phyloP scores from a whole-genome alignment of 768 basidiomycete species.

The Tephrocybe sp. region DNA sequence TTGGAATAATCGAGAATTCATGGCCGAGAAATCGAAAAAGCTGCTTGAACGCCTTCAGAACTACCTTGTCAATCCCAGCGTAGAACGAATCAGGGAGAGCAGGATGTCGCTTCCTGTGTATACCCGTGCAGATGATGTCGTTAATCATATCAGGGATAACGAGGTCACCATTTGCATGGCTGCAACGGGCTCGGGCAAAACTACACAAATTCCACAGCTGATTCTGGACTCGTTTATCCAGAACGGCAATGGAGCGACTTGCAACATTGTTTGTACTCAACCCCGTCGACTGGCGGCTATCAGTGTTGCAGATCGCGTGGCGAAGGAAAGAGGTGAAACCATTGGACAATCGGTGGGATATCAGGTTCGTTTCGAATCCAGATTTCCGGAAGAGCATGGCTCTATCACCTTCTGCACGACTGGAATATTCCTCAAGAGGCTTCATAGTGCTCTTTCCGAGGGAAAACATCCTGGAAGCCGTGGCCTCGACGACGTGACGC shows the following conservation, averaged over 20 bases:
- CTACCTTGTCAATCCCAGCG: slow-evolving; percentile 58
- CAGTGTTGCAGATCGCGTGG: slow-evolving; percentile 86
- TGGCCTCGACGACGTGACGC: slow-evolving; percentile 75
- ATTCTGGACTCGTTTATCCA: slow-evolving; percentile 83
- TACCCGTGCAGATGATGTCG: slow-evolving; percentile 60
- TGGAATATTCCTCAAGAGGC: slow-evolving; percentile 82
- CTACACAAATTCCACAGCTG: slow-evolving; percentile 91
- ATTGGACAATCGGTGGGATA: slow-evolving; percentile 80
- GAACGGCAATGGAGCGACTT: slow-evolving; percentile 73
- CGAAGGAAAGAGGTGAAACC: slow-evolving; percentile 78
- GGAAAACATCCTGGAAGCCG: slow-evolving; percentile 29
- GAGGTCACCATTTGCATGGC: slow-evolving; percentile 91
- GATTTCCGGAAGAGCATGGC: slow-evolving; percentile 74
- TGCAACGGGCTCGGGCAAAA: slow-evolving; percentile 90
- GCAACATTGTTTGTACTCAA: slow-evolving; percentile 92
- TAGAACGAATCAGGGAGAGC: slow-evolving; percentile 65
- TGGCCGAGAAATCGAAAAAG: slow-evolving; percentile 52
- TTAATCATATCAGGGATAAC: slow-evolving; percentile 67
- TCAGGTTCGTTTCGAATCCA: slow-evolving; percentile 87
- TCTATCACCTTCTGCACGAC: slow-evolving; percentile 92
- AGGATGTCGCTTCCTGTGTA: slow-evolving; percentile 75
- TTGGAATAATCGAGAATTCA: slow-evolving; percentile 27
- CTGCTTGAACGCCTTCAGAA: slow-evolving; percentile 51
- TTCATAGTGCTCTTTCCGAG: slow-evolving; percentile 70
- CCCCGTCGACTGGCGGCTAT: slow-evolving; percentile 90